Percentiles rank a stretch among this genome's conserved stretches.
Evolutionary conservation across 2,329 filamentous ascomycete genomes (phyloP).

Genomic region (Colletotrichum lindemuthianum): DNA sequence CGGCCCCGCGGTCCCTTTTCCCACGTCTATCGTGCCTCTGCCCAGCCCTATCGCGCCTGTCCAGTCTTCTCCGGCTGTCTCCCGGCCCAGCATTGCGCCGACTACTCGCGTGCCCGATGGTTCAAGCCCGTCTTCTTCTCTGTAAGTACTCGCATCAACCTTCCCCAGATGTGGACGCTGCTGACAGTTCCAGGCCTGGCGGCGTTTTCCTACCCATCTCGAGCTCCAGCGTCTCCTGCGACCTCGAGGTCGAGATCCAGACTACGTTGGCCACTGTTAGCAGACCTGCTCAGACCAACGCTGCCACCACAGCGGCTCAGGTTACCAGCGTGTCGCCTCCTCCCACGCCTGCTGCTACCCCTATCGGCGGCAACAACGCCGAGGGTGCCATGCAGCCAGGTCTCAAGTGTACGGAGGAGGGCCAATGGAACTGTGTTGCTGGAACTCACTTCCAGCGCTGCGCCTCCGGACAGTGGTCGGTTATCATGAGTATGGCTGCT

Average conservation of each 20-base stretch:
- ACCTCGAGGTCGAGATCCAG: constrained; percentile 25
- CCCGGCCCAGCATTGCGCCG: constrained; percentile 13
- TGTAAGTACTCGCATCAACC: constrained; percentile 39
- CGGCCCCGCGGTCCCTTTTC: neutral
- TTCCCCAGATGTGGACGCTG: constrained; percentile 8
- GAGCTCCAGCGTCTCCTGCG: constrained; percentile 33
- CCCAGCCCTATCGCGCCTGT: constrained; percentile 8
- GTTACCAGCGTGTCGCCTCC: neutral
- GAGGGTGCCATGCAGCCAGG: constrained; percentile 47
- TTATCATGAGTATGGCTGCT: constrained; percentile 57
- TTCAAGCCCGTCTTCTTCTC: constrained; percentile 35
- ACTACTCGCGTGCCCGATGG: constrained; percentile 29
- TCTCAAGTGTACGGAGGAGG: constrained; percentile 61
- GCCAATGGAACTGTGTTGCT: constrained; percentile 67
- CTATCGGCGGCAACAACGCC: constrained; percentile 37
- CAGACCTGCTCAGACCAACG: constrained; percentile 35
- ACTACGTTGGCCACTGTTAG: constrained; percentile 42
- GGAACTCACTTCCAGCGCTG: constrained; percentile 70
- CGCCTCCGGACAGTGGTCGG: constrained; percentile 66
- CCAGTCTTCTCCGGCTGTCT: constrained; percentile 6
- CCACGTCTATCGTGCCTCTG: too few species aligned
- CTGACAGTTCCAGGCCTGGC: constrained; percentile 48
- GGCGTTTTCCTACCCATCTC: constrained; percentile 55
- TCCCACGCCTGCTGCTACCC: constrained; percentile 19
- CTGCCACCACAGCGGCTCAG: constrained; percentile 23